Base-by-base conservation (phyloP, 2,329 filamentous ascomycete genomes). In the Pseudopithomyces maydicus region DNA sequence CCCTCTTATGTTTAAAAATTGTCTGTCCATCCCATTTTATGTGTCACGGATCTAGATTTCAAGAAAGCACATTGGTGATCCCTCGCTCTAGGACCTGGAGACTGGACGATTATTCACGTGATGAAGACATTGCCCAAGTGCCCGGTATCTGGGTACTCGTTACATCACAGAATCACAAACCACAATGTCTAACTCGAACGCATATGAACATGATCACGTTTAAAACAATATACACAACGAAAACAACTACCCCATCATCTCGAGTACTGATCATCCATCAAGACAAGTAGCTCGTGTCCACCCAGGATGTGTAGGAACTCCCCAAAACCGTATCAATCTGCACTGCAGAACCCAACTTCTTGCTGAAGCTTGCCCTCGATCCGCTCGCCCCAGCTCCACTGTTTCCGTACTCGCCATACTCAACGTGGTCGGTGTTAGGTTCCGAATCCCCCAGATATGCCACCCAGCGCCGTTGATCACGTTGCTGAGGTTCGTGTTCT, bases 391-490 rank as follows among this genome's bases (percentile, higher is more conserved):
- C 87, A 32, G 75, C 68, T 1, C 87, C 87, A 1, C 79, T 80
- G 72, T 89, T 89, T 19, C 64, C 73, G 66, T 83, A 88, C 77
- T 89, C 87, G 10, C 74, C 83, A 59, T 84, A 88, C 23, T 77
- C 71, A 1, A 88, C 82, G 42, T 84, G 74, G 33, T 76, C 78
- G 1, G 83, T 86, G 35, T 80, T 78, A n/a, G 78, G 68, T 2
- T 75, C 77, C 1, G 63, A n/a, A 4, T 74, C 55, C 80, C 80
- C 87, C 87, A 89, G 26, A 77, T 67, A 2, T 64, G 70, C 86
- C 87, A 89, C 0, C 87, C 87, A 0, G 81, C 81, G 1, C 78
- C 57, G 64, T 88, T 87, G 65, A 90, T 81, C 19, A 88, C 84
- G 22, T 75, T 73, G 8, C 77, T 79, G 72, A 90, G 75, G 32